These are phyloP conservation scores for Macroventuria anomochaeta DNA, from an alignment of 2,329 filamentous ascomycete species.

Conservation along the genomic window DNA sequence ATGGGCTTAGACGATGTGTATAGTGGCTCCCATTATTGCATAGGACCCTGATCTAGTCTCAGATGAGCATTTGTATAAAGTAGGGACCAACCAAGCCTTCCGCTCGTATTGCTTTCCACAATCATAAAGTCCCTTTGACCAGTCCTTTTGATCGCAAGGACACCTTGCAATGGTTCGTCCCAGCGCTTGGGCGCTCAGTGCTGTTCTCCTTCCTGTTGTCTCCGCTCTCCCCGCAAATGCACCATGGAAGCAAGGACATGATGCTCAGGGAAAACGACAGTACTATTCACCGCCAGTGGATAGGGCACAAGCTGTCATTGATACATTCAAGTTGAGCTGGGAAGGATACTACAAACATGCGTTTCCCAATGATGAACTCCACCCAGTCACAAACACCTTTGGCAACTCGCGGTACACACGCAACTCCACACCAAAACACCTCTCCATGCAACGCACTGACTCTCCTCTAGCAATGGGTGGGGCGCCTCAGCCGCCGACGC, in stretches of 20 bases:
- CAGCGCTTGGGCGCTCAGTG: constrained; percentile 13
- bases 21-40: constrained; percentile 18
- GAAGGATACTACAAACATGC: constrained; percentile 71
- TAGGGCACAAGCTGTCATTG: constrained; percentile 45
- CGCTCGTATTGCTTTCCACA: background rate
- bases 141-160: background rate
- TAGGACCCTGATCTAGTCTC: constrained; percentile 6
- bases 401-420: constrained; percentile 70
- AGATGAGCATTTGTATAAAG: constrained; percentile 4
- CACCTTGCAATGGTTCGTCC: constrained; percentile 18
- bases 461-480: constrained; percentile 74
- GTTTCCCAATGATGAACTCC: constrained; percentile 78
- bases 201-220: constrained; percentile 11
- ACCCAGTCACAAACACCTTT: constrained; percentile 69
- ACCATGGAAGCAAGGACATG: constrained; percentile 9
- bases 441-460: background rate
- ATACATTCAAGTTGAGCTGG: constrained; percentile 46
- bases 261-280: constrained; percentile 17
- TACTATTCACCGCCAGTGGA: constrained; percentile 15
- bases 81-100: constrained; percentile 5
- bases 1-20: background rate
- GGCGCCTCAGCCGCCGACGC: constrained; percentile 84
- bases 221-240: constrained; percentile 25
- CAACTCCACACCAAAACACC: background rate
- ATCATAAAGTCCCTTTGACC: background rate